These are phyloP conservation scores for Xylariaceae sp. DNA, from an alignment of 2,329 filamentous ascomycete genomes.

Conservation along the genomic window DNA sequence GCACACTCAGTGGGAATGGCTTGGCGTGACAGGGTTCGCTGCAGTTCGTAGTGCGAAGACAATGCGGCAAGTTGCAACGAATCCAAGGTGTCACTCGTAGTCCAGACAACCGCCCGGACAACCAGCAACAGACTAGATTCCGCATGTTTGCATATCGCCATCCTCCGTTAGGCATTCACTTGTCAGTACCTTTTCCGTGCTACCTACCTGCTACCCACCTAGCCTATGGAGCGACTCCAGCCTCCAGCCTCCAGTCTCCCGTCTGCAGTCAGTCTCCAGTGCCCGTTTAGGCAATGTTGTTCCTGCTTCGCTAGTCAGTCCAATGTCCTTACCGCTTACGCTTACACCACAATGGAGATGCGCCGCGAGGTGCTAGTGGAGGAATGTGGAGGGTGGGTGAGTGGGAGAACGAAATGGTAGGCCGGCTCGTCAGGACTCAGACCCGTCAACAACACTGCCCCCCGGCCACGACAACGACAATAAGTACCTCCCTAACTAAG, in stretches of 20 bases:
- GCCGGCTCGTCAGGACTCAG: neutral
- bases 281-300: too few relatives aligned
- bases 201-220: too few relatives aligned
- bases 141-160: neutral
- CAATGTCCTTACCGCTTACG: too few relatives aligned
- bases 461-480: constrained; percentile 2
- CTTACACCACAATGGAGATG: too few relatives aligned
- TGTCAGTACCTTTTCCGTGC: too few relatives aligned
- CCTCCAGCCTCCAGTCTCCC: too few relatives aligned
- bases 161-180: neutral
- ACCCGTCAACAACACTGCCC: constrained; percentile 3
- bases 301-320: too few relatives aligned
- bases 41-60: constrained; percentile 1
- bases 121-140: neutral
- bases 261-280: too few relatives aligned
- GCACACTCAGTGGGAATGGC: neutral
- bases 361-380: constrained; percentile 5
- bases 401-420: neutral
- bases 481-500: neutral
- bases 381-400: constrained; percentile 10
- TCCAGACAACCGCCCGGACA: neutral
- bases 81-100: constrained; percentile 1
- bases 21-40: constrained; percentile 1
- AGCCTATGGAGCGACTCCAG: neutral
- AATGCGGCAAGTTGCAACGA: neutral